Evolutionary conservation across 257 asterid genomes (phyloP).

Genomic region (Mentha longifolia): DNA sequence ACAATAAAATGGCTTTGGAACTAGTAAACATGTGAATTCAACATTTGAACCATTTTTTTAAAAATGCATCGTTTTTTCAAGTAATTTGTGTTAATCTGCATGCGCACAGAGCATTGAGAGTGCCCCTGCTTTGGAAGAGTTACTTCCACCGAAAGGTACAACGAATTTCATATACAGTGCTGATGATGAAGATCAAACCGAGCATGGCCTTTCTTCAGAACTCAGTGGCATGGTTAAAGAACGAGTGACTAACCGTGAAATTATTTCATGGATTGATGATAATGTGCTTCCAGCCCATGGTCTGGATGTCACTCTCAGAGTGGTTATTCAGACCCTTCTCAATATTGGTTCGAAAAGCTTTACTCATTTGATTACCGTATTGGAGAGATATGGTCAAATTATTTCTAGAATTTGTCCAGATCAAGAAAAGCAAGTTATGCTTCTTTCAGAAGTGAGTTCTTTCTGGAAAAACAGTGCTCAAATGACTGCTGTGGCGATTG

Average conservation of each 20-base stretch:
- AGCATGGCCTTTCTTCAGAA: slow-evolving; percentile 71
- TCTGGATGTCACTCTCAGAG: slow-evolving; percentile 70
- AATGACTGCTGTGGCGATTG: slow-evolving; percentile 91
- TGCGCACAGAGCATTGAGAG: slow-evolving; percentile 82
- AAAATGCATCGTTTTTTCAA: neutral
- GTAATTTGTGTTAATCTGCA: slow-evolving; percentile 26
- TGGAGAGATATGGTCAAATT: slow-evolving; percentile 97
- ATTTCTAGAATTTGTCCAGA: slow-evolving; percentile 80
- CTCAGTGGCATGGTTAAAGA: slow-evolving; percentile 86
- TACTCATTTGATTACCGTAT: slow-evolving; percentile 91
- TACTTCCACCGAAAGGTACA: slow-evolving; percentile 91
- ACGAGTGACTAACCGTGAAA: slow-evolving; percentile 60
- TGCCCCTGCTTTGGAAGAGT: slow-evolving; percentile 92
- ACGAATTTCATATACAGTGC: slow-evolving; percentile 67
- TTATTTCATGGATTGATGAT: slow-evolving; percentile 85
- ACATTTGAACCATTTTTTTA: slow-evolving; percentile 21
- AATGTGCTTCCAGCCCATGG: slow-evolving; percentile 77
- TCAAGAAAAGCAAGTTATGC: slow-evolving; percentile 83
- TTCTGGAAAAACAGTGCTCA: slow-evolving; percentile 89
- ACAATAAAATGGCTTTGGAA: neutral
- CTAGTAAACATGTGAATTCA: slow-evolving; percentile 13
- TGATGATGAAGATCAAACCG: slow-evolving; percentile 76
- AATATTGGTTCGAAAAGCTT: slow-evolving; percentile 96
- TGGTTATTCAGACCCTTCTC: slow-evolving; percentile 86
- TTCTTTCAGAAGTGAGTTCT: slow-evolving; percentile 83